Conservation (phyloP, 192 early-diverging fungal species). For the Coemansia sp. region DNA sequence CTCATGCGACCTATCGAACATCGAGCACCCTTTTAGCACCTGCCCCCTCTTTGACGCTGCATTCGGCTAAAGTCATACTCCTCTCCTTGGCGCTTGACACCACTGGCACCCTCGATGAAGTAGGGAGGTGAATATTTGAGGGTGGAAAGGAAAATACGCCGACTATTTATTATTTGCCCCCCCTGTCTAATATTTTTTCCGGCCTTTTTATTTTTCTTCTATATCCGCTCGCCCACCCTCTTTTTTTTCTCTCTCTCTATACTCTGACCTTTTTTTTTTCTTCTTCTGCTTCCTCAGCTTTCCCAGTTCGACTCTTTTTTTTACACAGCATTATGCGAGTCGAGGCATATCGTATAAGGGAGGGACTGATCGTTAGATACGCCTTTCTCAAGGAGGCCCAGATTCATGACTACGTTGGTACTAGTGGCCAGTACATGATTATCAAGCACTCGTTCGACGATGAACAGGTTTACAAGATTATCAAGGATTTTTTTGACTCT, state of each 20-base stretch:
- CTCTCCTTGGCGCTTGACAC: not conserved
- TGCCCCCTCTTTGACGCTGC: not conserved
- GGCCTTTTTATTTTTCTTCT: too few relatives aligned
- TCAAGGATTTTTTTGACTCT: not conserved
- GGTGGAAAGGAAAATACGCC: too few relatives aligned
- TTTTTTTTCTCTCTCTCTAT: not conserved
- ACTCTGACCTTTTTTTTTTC: not conserved
- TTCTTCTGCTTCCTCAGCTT: not conserved
- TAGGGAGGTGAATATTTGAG: too few relatives aligned
- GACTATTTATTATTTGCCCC: constrained; percentile 6
- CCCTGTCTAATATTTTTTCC: not conserved
- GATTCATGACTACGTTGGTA: not conserved
- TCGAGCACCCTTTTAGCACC: not conserved
- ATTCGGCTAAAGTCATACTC: not conserved
- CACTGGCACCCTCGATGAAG: not conserved
- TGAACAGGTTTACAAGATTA: not conserved
- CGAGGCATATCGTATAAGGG: constrained; percentile 1
- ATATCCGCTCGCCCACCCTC: not conserved
- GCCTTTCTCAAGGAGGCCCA: not conserved
- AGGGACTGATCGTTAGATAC: not conserved
- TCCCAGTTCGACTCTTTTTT: not conserved
- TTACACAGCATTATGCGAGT: not conserved
- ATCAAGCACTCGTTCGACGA: not conserved
- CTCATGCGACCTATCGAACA: not conserved
- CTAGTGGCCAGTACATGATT: not conserved